phyloP scores from a whole-genome alignment of 1,284 basidiomycete species.

The Puccinia triticina region DNA sequence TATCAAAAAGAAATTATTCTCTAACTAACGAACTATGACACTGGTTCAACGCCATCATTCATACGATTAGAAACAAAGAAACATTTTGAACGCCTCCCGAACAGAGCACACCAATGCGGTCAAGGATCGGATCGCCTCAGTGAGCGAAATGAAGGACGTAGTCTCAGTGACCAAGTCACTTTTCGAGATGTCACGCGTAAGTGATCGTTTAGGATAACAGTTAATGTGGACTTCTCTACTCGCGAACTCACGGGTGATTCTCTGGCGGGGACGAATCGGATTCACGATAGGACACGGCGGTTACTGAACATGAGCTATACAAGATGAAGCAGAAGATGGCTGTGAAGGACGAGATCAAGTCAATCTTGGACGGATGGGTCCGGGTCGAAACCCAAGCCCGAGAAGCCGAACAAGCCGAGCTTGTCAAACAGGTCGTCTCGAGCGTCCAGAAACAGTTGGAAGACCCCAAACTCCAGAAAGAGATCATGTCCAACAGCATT shows the following conservation, averaged over 20 bases:
- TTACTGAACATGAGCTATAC: slow-evolving; percentile 87
- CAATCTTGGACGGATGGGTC: slow-evolving; percentile 96
- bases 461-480: slow-evolving; percentile 91
- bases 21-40: not conserved
- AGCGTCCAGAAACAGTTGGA: slow-evolving; percentile 79
- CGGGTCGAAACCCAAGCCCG: slow-evolving; percentile 95
- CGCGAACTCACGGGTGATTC: not conserved
- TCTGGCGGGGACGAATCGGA: not conserved
- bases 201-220: slow-evolving; percentile 52
- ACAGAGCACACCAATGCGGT: slow-evolving; percentile 90
- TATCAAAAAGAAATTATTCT: no score
- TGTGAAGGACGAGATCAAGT: slow-evolving; percentile 85
- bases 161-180: slow-evolving; percentile 85
- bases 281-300: slow-evolving; percentile 77
- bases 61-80: slow-evolving; percentile 68
- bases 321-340: slow-evolving; percentile 85
- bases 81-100: slow-evolving; percentile 79
- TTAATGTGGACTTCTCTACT: not conserved
- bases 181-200: slow-evolving; percentile 86
- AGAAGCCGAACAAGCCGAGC: slow-evolving; percentile 90
- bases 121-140: slow-evolving; percentile 85
- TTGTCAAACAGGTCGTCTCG: slow-evolving; percentile 82
- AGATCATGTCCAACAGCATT: slow-evolving; percentile 81
- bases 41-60: not conserved
- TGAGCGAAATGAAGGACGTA: slow-evolving; percentile 91